Conservation (phyloP, 2,329 filamentous ascomycete genomes). For the Sarocladium strictum region DNA sequence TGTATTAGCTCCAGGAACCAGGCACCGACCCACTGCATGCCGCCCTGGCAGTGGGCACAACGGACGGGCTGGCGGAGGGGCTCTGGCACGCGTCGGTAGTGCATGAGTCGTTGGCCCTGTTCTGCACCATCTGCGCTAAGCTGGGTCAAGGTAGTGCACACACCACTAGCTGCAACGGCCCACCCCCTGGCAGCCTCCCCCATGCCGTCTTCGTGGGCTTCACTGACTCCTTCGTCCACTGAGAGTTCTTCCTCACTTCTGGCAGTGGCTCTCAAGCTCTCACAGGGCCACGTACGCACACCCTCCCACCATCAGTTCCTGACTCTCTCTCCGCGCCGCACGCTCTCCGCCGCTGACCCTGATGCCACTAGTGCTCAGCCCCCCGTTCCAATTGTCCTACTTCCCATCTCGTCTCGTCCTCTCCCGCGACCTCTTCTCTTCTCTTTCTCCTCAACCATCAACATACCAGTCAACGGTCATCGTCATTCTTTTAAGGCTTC, state of each 20-base stretch:
- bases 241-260: too few species aligned
- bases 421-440: conserved; percentile 13
- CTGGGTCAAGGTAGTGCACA: neutral
- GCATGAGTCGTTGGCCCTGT: neutral
- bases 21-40: neutral
- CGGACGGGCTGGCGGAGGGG: too few species aligned
- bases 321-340: neutral
- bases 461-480: conserved; percentile 19
- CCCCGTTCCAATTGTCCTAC: neutral
- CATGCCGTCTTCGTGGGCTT: neutral
- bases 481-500: conserved; percentile 24
- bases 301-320: neutral
- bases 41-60: too few species aligned
- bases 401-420: conserved; percentile 13
- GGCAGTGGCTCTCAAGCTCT: neutral
- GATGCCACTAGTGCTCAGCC: neutral
- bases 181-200: neutral
- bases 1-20: neutral
- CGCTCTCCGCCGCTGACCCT: neutral
- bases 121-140: conserved; percentile 8
- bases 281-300: neutral
- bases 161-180: neutral
- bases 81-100: neutral
- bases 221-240: neutral
- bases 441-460: conserved; percentile 13